Base-by-base conservation (phyloP, 306 rosid genomes). In the Fagus crenata region DNA sequence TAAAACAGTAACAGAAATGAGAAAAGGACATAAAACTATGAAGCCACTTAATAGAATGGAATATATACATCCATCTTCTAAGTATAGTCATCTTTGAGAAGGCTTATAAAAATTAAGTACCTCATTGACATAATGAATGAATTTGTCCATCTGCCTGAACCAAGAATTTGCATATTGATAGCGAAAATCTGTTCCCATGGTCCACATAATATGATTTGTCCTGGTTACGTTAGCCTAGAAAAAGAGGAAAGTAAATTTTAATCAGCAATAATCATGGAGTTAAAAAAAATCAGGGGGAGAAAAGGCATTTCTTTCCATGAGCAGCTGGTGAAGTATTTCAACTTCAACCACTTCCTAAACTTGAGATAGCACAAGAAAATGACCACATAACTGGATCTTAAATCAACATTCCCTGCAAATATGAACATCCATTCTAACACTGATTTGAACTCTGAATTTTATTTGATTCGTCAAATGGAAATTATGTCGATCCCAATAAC, bases 141-240 rank as follows among this genome's bases (percentile, higher is more conserved):
- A 89, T 85, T 93, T 93, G 85, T 93, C 98, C 96, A 93, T 89
- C 87, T 93, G 98, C 83, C 90, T 86, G 81, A 91, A 93, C 98
- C 98, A 93, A 4, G 98, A 78, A 65, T 88, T 83, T 40, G 98
- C 97, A 73, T 93, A 93, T 54, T 93, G 98, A 86, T 86, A 93
- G 43, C 90, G 87, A 76, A 93, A 93, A 85, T 93, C 97, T 41
- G 97, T 89, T 60, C 98, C 98, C 98, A 91, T 93, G 17, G 91
- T 75, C 97, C 97, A 93, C 97, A 93, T 91, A 53, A 93, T 85
- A 86, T 93, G 98, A 80, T 87, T 88, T 54, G 98, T 93, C 51
- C 86, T 85, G 59, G 98, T 93, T 65, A 91, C 87, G 55, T 91
- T 93, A 60, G 98, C 98, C 98, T 93, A 80, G 39, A 88, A 67